Percentiles rank a stretch among this genome's conserved stretches.
Evolutionary conservation across 2,329 filamentous ascomycete species (phyloP).

Genomic region (Karstenula rhodostoma): DNA sequence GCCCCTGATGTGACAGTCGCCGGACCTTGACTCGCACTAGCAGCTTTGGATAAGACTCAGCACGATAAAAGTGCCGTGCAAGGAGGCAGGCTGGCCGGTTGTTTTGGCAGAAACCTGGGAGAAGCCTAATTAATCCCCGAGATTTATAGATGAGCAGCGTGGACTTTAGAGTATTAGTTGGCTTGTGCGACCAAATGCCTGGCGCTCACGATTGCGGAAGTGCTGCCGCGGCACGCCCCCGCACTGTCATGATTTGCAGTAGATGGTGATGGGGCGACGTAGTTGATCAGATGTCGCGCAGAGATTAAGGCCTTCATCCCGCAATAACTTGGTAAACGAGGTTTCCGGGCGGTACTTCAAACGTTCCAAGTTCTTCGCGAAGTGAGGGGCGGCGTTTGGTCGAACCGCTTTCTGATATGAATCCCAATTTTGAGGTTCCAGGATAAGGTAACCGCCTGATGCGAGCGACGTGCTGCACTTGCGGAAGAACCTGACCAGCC

Average conservation of each 20-base stretch:
- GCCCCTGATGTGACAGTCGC: constrained; percentile 13
- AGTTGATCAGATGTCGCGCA: constrained; percentile 40
- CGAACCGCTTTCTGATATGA: constrained; percentile 48
- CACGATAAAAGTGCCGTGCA: constrained; percentile 20
- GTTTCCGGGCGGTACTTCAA: constrained; percentile 45
- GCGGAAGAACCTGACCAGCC: constrained; percentile 42
- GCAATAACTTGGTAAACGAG: constrained; percentile 41
- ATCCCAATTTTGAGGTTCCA: constrained; percentile 48
- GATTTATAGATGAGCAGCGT: constrained; percentile 25
- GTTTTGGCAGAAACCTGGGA: constrained; percentile 27
- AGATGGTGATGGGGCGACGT: constrained; percentile 45
- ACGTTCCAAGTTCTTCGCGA: constrained; percentile 31
- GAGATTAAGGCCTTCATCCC: constrained; percentile 35
- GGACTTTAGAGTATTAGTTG: constrained; percentile 16
- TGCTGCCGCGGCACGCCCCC: constrained; percentile 17
- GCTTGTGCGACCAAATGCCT: constrained; percentile 22
- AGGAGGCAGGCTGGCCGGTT: constrained; percentile 22
- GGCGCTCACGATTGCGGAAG: constrained; percentile 16
- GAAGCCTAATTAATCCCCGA: constrained; percentile 30
- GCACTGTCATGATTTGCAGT: constrained; percentile 38
- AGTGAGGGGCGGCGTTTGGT: constrained; percentile 45
- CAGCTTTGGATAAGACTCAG: constrained; percentile 17
- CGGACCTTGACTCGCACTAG: constrained; percentile 20
- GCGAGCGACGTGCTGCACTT: constrained; percentile 42
- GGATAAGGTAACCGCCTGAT: constrained; percentile 40